Conservation (phyloP, 495 filamentous ascomycete genomes). For the Amniculicola lignicola region DNA sequence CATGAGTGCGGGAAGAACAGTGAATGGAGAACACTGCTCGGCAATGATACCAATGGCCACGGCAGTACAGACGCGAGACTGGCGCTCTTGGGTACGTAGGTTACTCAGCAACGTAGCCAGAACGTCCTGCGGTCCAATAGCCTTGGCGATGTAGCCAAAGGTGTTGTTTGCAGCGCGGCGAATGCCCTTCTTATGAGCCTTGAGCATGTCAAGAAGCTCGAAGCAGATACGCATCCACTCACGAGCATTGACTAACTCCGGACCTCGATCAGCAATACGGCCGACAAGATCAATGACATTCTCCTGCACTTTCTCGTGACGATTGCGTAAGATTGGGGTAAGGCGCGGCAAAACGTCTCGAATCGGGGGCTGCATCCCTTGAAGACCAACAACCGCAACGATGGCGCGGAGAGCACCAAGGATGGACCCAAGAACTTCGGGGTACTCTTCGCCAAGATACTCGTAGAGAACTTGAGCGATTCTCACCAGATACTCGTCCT, state of each 20-base stretch:
- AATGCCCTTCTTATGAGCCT: conserved; percentile 89
- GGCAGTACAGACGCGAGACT: conserved; percentile 96
- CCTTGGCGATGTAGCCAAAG: conserved; percentile 99
- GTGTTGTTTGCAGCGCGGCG: conserved; percentile 99
- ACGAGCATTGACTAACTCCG: conserved; percentile 90
- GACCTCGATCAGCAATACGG: conserved; percentile 95
- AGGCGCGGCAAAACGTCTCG: conserved; percentile 92
- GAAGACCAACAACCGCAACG: conserved; percentile 97
- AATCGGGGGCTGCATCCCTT: conserved; percentile 98
- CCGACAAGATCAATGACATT: conserved; percentile 99
- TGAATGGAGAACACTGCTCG: conserved; percentile 98
- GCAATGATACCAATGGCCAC: conserved; percentile 99
- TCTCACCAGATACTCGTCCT: conserved; percentile 94
- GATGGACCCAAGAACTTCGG: conserved; percentile 95
- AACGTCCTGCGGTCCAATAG: conserved; percentile 97
- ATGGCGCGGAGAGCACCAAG: conserved; percentile 92
- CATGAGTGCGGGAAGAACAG: conserved; percentile 97
- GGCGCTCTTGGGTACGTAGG: conserved; percentile 92
- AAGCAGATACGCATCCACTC: conserved; percentile 99
- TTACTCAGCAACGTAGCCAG: conserved; percentile 95
- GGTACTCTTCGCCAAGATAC: conserved; percentile 98
- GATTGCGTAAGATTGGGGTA: conserved; percentile 94
- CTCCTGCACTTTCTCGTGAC: conserved; percentile 99
- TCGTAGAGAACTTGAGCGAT: conserved; percentile 96
- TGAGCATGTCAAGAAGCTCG: conserved; percentile 98